These are phyloP conservation scores for Mikania micrantha DNA, from an alignment of 129 eudicot species.

Conservation along the genomic window DNA sequence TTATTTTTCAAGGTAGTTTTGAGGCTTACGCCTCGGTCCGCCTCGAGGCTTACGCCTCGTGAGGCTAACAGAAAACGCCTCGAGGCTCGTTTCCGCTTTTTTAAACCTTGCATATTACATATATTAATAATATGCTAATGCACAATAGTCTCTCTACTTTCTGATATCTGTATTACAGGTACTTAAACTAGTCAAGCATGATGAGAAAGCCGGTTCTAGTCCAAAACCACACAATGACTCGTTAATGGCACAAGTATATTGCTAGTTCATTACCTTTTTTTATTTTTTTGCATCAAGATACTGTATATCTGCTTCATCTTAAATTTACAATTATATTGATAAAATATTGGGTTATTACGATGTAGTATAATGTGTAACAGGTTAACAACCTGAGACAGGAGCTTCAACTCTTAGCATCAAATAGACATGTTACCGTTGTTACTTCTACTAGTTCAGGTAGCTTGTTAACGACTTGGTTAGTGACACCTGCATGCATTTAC, in stretches of 20 bases:
- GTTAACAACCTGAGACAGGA: constrained; percentile 79
- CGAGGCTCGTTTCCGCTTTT: too few species aligned
- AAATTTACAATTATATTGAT: not conserved
- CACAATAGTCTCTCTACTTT: not conserved
- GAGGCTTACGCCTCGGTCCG: too few species aligned
- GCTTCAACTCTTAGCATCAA: constrained; percentile 73
- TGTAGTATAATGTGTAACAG: constrained; percentile 28
- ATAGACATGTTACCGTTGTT: constrained; percentile 60
- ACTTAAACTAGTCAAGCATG: constrained; percentile 41
- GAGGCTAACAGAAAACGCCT: too few species aligned
- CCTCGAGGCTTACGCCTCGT: too few species aligned
- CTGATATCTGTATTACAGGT: constrained; percentile 35
- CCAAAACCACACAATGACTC: constrained; percentile 56
- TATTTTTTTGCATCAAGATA: not conserved
- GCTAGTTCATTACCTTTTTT: not conserved
- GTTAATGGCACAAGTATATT: constrained; percentile 67
- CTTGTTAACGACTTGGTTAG: not conserved
- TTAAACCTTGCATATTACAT: too few species aligned
- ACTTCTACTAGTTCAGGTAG: constrained; percentile 57
- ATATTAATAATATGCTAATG: not conserved
- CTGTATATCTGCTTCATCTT: too few species aligned
- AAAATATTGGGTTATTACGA: not conserved
- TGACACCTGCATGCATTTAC: not conserved
- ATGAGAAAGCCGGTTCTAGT: constrained; percentile 34
- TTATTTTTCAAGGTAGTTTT: too few species aligned